Conservation (phyloP, 1,284 basidiomycete genomes). For the Leccinum pachyderme region DNA sequence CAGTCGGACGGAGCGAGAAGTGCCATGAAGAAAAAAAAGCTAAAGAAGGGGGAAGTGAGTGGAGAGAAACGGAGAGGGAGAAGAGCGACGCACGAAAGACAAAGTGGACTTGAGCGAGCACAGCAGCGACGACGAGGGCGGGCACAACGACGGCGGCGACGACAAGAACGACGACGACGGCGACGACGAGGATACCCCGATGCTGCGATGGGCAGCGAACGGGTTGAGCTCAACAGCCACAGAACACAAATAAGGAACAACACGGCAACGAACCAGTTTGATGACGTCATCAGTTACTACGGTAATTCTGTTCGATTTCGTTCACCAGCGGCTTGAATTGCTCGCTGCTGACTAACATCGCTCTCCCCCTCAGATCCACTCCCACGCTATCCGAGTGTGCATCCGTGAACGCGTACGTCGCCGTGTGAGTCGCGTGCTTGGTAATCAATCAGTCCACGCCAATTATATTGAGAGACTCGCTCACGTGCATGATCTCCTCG, state of each 20-base stretch:
- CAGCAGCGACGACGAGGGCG: not conserved
- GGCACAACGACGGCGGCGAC: not conserved
- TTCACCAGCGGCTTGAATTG: conserved; percentile 41
- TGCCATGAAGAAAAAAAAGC: conserved; percentile 55
- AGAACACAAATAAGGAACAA: conserved; percentile 20
- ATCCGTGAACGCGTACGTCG: conserved; percentile 68
- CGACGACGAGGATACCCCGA: not conserved
- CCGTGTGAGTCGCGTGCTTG: conserved; percentile 64
- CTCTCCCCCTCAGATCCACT: conserved; percentile 71
- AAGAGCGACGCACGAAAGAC: not conserved
- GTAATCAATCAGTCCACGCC: not conserved
- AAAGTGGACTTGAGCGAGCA: not conserved
- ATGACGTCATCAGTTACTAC: not conserved
- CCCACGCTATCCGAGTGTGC: conserved; percentile 73
- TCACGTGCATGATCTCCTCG: conserved; percentile 66
- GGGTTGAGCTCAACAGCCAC: conserved; percentile 20
- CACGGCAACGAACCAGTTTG: conserved; percentile 10
- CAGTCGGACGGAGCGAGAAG: conserved; percentile 73
- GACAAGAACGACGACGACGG: not conserved
- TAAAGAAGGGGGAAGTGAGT: not conserved
- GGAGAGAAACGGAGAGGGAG: not conserved
- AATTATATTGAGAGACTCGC: not conserved
- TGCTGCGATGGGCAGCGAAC: not conserved
- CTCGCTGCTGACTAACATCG: conserved; percentile 65
- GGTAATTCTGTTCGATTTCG: conserved; percentile 38